A percentile compares a stretch with the other conserved stretches of the same genome.
phyloP scores from a whole-genome alignment of 1,139 yeast species.

The Kurtzmaniella natalensis region DNA sequence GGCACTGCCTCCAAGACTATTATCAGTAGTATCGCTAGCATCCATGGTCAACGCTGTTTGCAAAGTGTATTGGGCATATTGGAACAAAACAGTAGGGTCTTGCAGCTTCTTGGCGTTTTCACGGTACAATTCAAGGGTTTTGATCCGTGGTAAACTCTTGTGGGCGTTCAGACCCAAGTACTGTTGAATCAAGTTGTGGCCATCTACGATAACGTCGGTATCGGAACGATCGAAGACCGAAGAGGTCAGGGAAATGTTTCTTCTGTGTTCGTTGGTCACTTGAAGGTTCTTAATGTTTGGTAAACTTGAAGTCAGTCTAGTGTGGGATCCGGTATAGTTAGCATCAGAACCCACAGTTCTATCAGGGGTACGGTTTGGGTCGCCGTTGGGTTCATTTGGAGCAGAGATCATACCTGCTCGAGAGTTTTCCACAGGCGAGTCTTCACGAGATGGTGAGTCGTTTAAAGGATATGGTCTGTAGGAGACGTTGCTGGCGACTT shows the following conservation, averaged over 20 bases:
- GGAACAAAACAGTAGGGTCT: conserved; percentile 82
- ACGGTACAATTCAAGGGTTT: conserved; percentile 83
- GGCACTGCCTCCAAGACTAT: conserved; percentile 8
- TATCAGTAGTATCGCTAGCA: conserved; percentile 11
- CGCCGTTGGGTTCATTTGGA: too few species aligned
- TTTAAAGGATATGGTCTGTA: neutral
- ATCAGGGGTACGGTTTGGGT: too few species aligned
- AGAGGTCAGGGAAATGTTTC: conserved; percentile 39
- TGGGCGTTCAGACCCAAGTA: conserved; percentile 51
- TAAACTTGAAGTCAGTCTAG: conserved; percentile 1
- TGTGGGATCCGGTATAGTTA: conserved; percentile 21
- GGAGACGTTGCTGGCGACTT: neutral
- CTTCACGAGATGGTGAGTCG: neutral
- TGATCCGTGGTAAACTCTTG: conserved; percentile 68
- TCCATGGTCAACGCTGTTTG: conserved; percentile 74
- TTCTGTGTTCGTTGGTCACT: conserved; percentile 23
- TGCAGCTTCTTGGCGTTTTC: conserved; percentile 80
- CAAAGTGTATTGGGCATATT: conserved; percentile 86
- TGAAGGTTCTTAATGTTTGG: neutral
- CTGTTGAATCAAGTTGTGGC: conserved; percentile 41
- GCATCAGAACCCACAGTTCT: neutral
- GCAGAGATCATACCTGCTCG: neutral
- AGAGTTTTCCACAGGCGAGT: neutral
- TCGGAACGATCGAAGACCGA: conserved; percentile 36
- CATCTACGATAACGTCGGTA: conserved; percentile 36